Base-by-base conservation (phyloP, 495 filamentous ascomycete species). In the Talaromyces stipitatus region DNA sequence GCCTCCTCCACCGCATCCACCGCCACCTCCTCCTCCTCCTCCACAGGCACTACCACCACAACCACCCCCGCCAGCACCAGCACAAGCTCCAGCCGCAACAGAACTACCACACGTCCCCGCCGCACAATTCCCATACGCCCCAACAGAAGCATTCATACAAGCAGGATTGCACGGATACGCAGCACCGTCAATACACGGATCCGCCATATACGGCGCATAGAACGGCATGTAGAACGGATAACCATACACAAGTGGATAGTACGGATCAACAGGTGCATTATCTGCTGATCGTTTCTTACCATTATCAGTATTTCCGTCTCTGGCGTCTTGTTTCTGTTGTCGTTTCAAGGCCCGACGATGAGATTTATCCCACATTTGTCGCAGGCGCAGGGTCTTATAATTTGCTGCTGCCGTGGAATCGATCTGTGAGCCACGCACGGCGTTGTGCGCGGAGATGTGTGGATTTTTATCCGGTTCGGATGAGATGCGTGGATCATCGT, bases 371-470 rank as follows among this genome's bases (percentile, higher is more conserved):
- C 90, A 89, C 26, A 79, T 79, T 23, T 64, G 63, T 20, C 86
- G 80, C n/a, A 89, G 78, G 27, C 79, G 69, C 10, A 72, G 43
- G 14, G 62, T 65, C 7, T 69, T 66, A 1, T 62, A 22, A 4
- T 68, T 58, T 11, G 64, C 36, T 26, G 45, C 20, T 2, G 22
- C 1, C 45, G 5, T 24, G 4, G 2, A 56, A 48, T 24, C 66
- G 43, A 30, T 32, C 30, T n/a, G 50, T 48, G 20, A 63, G 60
- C 24, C 61, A 20, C 70, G 71, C 27, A 79, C 71, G 22, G 72
- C 72, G 66, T 82, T 88, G 75, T 92, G 89, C 0, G 85, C 74
- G 6, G 82, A 85, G 67, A 92, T 87, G 68, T 92, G 89, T 1
- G 85, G 82, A 60, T 81, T 83, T 52, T 78, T 82, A 57, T 78